Percentiles rank a stretch among this genome's conserved stretches.
These are phyloP conservation scores for Crithidia sp. DNA, from an alignment of 208 protist species.

Conservation along the genomic window DNA sequence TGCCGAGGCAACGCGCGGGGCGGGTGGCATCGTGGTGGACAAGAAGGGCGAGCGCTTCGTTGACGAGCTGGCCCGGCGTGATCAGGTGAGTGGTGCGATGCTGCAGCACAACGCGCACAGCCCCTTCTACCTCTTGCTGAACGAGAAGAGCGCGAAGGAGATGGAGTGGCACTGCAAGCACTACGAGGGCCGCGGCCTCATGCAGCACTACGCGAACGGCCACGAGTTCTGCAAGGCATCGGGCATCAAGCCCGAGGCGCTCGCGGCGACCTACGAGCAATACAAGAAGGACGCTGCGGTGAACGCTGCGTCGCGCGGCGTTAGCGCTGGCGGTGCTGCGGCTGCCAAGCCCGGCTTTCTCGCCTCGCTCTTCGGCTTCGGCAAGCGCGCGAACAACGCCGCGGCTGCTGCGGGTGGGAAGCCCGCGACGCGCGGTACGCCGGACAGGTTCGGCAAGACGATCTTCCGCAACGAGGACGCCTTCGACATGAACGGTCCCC, in stretches of 20 bases:
- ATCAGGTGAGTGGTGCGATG: conserved; percentile 86
- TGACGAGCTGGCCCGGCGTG: conserved; percentile 92
- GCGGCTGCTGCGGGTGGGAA: neutral
- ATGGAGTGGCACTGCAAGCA: conserved; percentile 82
- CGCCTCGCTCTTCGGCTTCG: conserved; percentile 31
- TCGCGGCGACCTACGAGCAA: conserved; percentile 48
- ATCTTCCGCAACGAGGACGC: conserved; percentile 68
- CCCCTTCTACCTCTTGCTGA: conserved; percentile 75
- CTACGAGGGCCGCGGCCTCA: conserved; percentile 81
- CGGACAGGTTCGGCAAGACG: conserved; percentile 86
- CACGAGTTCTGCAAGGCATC: conserved; percentile 57
- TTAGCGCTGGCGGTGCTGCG: neutral
- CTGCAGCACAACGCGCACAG: conserved; percentile 43
- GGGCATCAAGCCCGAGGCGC: conserved; percentile 31
- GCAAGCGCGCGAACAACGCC: neutral
- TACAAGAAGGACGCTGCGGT: conserved; percentile 51
- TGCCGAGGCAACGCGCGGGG: conserved; percentile 94
- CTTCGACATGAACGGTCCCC: conserved; percentile 51
- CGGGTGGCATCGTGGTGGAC: conserved; percentile 89
- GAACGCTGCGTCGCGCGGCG: conserved; percentile 31
- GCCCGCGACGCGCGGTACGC: conserved; percentile 19
- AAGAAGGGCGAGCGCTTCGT: conserved; percentile 78
- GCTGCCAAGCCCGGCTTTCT: conserved; percentile 31
- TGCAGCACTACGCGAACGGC: conserved; percentile 53
- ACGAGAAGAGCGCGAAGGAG: conserved; percentile 56